Percentiles rank a stretch among this genome's conserved stretches.
These are phyloP conservation scores for Hydrangea macrophylla DNA, from an alignment of 148 eudicot genomes.

Conservation along the genomic window DNA sequence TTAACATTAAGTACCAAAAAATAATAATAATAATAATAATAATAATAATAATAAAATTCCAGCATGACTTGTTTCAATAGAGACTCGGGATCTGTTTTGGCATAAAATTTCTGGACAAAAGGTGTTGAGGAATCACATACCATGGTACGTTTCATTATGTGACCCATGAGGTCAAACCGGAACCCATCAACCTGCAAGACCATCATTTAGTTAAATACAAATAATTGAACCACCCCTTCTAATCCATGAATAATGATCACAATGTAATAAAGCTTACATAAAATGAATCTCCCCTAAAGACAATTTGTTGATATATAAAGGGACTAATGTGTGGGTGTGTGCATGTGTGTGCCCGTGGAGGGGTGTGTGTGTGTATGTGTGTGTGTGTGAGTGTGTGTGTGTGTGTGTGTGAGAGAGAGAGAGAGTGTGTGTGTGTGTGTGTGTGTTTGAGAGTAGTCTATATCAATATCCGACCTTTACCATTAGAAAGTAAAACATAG, in stretches of 20 bases:
- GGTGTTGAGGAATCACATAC: constrained; percentile 37
- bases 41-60: no score
- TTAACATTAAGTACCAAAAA: no score
- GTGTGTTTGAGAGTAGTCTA: no score
- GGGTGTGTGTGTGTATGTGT: neutral
- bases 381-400: no score
- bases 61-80: no score
- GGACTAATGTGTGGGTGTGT: neutral
- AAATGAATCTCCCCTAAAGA: neutral
- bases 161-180: constrained; percentile 99
- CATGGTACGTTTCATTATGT: constrained; percentile 91
- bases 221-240: neutral
- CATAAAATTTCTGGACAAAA: neutral
- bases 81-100: neutral
- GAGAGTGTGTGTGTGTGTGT: neutral
- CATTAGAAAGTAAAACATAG: no score
- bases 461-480: no score
- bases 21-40: no score
- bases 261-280: neutral
- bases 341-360: neutral
- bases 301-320: neutral
- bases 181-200: constrained; percentile 93
- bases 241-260: neutral
- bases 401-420: constrained; percentile 1
- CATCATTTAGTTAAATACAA: constrained; percentile 6